Conservation (phyloP, 257 asterid genomes). For the Ligustrum vulgare region DNA sequence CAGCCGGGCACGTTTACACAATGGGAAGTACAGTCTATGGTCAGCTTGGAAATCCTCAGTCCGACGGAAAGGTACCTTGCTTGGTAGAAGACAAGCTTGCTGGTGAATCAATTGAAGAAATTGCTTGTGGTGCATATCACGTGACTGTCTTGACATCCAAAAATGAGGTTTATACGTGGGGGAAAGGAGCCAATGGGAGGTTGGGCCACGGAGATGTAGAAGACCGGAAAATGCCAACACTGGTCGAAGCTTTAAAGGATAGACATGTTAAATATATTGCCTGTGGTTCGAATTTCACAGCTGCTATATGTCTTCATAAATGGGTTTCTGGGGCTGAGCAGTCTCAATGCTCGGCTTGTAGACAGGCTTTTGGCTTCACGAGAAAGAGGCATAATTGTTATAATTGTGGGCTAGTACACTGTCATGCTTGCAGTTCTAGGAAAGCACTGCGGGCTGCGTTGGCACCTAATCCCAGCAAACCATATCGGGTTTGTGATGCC, state of each 20-base stretch:
- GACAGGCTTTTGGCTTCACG: conserved; percentile 93
- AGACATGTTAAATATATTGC: conserved; percentile 80
- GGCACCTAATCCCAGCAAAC: conserved; percentile 94
- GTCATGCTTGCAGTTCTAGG: conserved; percentile 89
- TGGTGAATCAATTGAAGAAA: conserved; percentile 69
- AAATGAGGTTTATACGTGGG: conserved; percentile 93
- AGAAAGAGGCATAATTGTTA: conserved; percentile 94
- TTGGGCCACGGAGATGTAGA: conserved; percentile 93
- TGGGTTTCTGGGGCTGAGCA: conserved; percentile 95
- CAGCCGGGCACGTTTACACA: conserved; percentile 74
- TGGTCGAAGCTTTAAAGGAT: conserved; percentile 81
- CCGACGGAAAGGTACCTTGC: conserved; percentile 83
- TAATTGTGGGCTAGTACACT: conserved; percentile 93
- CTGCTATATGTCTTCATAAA: conserved; percentile 82
- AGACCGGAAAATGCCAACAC: conserved; percentile 73
- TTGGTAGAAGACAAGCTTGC: conserved; percentile 70
- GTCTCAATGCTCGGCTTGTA: conserved; percentile 89
- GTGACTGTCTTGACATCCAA: conserved; percentile 76
- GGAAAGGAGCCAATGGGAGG: conserved; percentile 94
- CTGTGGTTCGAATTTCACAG: conserved; percentile 88
- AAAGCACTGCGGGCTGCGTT: conserved; percentile 80
- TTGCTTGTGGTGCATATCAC: conserved; percentile 85
- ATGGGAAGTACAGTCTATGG: conserved; percentile 95
- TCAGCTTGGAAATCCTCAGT: conserved; percentile 79
- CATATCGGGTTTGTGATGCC: conserved; percentile 90